These are phyloP conservation scores for Purpureocillium takamizusanense DNA, from an alignment of 2,329 filamentous ascomycete species.

Conservation along the genomic window DNA sequence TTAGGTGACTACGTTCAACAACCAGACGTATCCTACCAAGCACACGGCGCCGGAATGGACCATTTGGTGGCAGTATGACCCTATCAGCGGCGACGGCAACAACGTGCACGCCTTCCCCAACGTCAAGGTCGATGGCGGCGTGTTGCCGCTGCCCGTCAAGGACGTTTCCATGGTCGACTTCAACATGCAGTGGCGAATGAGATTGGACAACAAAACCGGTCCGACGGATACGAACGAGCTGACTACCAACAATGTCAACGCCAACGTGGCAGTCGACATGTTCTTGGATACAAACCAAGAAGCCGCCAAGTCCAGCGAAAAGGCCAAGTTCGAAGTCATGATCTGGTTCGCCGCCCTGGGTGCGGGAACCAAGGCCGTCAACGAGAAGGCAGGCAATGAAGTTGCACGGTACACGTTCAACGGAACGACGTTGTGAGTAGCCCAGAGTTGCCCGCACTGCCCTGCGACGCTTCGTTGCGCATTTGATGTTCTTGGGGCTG, in stretches of 20 bases:
- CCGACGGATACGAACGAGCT: conserved; percentile 24
- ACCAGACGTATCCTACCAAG: conserved; percentile 38
- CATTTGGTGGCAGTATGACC: conserved; percentile 43
- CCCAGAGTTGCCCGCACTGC: not conserved
- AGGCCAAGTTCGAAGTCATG: conserved; percentile 45
- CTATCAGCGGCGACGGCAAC: conserved; percentile 18
- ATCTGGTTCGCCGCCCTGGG: conserved; percentile 45
- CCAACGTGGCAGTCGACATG: conserved; percentile 52
- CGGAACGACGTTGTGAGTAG: conserved; percentile 31
- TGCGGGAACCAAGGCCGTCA: conserved; percentile 36
- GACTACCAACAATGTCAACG: conserved; percentile 27
- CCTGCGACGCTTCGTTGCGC: too few species aligned
- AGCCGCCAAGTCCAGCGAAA: conserved; percentile 27
- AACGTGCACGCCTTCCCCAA: conserved; percentile 47
- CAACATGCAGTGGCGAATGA: conserved; percentile 39
- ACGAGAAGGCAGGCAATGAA: conserved; percentile 18
- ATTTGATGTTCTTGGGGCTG: too few species aligned
- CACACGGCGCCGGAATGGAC: conserved; percentile 38
- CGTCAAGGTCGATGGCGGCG: conserved; percentile 32
- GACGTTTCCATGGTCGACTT: conserved; percentile 30
- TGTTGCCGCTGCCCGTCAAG: conserved; percentile 32
- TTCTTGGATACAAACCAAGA: conserved; percentile 39
- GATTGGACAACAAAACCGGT: conserved; percentile 29
- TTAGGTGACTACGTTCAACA: conserved; percentile 39
- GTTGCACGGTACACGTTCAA: conserved; percentile 26